Evolutionary conservation across 1,139 yeast genomes (phyloP).

Genomic region (Candida tropicalis): DNA sequence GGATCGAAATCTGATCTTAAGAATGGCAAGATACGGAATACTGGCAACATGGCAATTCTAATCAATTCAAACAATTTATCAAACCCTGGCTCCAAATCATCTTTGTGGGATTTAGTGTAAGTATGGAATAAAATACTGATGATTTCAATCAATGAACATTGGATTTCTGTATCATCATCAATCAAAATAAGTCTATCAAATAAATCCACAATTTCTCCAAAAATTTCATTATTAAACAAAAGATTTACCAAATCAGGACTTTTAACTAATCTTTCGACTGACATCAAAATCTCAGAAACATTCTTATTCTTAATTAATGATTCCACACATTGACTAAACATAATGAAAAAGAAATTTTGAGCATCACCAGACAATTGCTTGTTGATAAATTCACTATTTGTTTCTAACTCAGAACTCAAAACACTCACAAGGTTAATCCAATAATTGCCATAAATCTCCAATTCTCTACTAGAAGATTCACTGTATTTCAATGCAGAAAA

Average conservation of each 20-base stretch:
- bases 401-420: conserved; percentile 65
- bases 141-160: conserved; percentile 56
- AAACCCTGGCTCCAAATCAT: conserved; percentile 55
- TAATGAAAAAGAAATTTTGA: conserved; percentile 74
- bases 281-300: conserved; percentile 48
- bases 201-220: conserved; percentile 74
- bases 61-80: conserved; percentile 83
- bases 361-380: conserved; percentile 56
- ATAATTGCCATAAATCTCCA: conserved; percentile 60
- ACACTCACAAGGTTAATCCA: conserved; percentile 86
- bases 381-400: conserved; percentile 45
- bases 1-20: conserved; percentile 50
- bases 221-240: conserved; percentile 67
- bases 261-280: conserved; percentile 60
- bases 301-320: conserved; percentile 55
- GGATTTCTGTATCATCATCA: conserved; percentile 55
- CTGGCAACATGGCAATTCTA: conserved; percentile 69
- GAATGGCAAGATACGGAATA: conserved; percentile 63
- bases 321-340: conserved; percentile 85
- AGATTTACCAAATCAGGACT: conserved; percentile 60
- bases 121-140: conserved; percentile 51
- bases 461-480: conserved; percentile 48
- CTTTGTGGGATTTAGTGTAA: conserved; percentile 24
- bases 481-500: conserved; percentile 69
- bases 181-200: conserved; percentile 73